A percentile compares a stretch with the other conserved stretches of the same genome.
Evolutionary conservation across 345 rosid species (phyloP).

Genomic region (Draba incana): DNA sequence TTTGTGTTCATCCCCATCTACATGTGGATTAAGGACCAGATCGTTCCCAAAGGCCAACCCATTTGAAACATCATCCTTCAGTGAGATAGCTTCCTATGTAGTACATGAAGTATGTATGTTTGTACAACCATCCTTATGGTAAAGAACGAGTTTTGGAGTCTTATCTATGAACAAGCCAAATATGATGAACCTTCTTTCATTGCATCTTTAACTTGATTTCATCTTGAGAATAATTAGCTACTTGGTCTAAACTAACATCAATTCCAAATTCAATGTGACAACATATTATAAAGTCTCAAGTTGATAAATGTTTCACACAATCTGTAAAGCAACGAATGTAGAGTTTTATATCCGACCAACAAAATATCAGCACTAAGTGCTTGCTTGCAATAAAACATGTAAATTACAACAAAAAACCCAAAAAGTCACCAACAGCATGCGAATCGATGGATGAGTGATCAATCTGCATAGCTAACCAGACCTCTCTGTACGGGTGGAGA

Average conservation of each 20-base stretch:
- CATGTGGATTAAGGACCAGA: conserved; percentile 97
- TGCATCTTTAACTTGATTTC: background rate
- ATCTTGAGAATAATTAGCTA: background rate
- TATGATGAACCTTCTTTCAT: background rate
- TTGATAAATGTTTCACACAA: conserved; percentile 15
- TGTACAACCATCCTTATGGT: background rate
- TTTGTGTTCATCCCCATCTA: conserved; percentile 84
- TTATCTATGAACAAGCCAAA: conserved; percentile 9
- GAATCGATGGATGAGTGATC: conserved; percentile 36
- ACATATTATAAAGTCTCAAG: conserved; percentile 4
- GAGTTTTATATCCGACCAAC: conserved; percentile 9
- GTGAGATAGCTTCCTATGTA: background rate
- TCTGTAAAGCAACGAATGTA: conserved; percentile 16
- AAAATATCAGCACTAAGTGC: conserved; percentile 7
- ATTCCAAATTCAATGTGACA: conserved; percentile 1
- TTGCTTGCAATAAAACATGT: background rate
- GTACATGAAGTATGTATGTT: background rate
- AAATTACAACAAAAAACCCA: conserved; percentile 26
- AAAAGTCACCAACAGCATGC: conserved; percentile 11
- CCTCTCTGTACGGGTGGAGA: conserved; percentile 73
- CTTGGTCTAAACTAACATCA: background rate
- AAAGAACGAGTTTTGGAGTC: background rate
- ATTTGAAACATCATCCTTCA: conserved; percentile 40
- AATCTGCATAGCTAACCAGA: conserved; percentile 83
- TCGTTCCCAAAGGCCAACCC: conserved; percentile 81